Conservation (phyloP, 192 early-diverging fungal genomes). For the Dissophora globulifera region DNA sequence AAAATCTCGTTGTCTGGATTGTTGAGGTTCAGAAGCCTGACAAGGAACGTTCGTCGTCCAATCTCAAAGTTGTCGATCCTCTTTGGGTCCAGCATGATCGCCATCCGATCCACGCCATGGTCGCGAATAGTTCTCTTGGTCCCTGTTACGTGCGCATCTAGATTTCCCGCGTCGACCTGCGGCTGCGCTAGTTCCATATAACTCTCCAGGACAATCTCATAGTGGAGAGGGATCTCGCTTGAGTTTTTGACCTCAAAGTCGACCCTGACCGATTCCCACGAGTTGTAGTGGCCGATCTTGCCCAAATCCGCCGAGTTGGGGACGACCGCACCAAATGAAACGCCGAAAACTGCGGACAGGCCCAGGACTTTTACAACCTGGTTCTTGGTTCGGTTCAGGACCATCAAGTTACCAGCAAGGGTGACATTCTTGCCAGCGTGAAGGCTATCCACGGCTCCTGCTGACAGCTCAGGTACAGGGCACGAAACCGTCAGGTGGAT, state of each 20-base stretch:
- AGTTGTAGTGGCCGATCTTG: constrained; percentile 80
- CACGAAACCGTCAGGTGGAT: constrained; percentile 61
- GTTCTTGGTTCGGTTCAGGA: constrained; percentile 64
- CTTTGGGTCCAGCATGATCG: constrained; percentile 72
- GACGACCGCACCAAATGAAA: constrained; percentile 60
- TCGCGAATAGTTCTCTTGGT: constrained; percentile 45
- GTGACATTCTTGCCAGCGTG: constrained; percentile 64
- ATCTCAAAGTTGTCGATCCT: constrained; percentile 59
- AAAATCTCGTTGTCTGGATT: constrained; percentile 72
- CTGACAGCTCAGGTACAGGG: constrained; percentile 59
- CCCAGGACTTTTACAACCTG: constrained; percentile 68
- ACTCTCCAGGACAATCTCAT: constrained; percentile 60
- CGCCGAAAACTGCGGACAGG: constrained; percentile 68
- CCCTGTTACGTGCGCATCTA: background rate
- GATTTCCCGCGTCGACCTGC: background rate
- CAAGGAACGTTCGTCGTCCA: constrained; percentile 60
- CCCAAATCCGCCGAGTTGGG: constrained; percentile 74
- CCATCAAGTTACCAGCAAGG: constrained; percentile 65
- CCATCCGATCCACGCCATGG: constrained; percentile 55
- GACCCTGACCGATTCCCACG: constrained; percentile 71
- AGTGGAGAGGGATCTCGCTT: constrained; percentile 70
- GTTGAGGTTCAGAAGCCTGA: constrained; percentile 71
- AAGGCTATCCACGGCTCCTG: constrained; percentile 50
- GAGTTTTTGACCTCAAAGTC: constrained; percentile 72
- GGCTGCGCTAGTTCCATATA: constrained; percentile 57